Conservation (phyloP, 805 yeast species). For the Pichia heedii region DNA sequence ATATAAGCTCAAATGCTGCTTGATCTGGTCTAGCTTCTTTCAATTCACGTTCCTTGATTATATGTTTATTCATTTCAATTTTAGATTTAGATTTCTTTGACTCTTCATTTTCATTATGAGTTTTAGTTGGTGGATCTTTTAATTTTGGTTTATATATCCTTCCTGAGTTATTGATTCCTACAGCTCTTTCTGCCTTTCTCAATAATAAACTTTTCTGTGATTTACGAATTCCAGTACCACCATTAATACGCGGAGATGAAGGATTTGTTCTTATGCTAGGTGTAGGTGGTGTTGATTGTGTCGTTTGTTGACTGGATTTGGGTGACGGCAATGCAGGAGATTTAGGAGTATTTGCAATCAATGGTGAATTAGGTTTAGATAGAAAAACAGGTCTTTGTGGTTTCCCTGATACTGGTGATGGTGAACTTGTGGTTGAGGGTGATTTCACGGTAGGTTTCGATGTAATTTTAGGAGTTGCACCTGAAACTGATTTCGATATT, state of each 20-base stretch:
- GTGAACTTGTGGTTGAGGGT: background rate
- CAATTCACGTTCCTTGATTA: slow-evolving; percentile 7
- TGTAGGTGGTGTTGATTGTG: background rate
- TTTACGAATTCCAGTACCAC: slow-evolving; percentile 7
- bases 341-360: background rate
- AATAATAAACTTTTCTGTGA: slow-evolving; percentile 16
- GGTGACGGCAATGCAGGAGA: too few relatives aligned
- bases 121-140: background rate
- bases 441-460: too few relatives aligned
- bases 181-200: slow-evolving; percentile 17
- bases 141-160: background rate
- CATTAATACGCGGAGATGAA: slow-evolving; percentile 5
- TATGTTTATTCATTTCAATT: background rate
- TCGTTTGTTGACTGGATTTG: too few relatives aligned
- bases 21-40: slow-evolving; percentile 14
- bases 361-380: background rate
- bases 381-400: background rate
- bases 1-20: slow-evolving; percentile 1
- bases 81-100: background rate
- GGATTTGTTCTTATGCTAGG: background rate
- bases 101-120: background rate
- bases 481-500: slow-evolving; percentile 1
- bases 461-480: too few relatives aligned
- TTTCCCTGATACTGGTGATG: slow-evolving; percentile 2
- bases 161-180: slow-evolving; percentile 6